Evolutionary conservation across 176 grass and related monocot species (phyloP).

Genomic region (Zoysia pacifica): DNA sequence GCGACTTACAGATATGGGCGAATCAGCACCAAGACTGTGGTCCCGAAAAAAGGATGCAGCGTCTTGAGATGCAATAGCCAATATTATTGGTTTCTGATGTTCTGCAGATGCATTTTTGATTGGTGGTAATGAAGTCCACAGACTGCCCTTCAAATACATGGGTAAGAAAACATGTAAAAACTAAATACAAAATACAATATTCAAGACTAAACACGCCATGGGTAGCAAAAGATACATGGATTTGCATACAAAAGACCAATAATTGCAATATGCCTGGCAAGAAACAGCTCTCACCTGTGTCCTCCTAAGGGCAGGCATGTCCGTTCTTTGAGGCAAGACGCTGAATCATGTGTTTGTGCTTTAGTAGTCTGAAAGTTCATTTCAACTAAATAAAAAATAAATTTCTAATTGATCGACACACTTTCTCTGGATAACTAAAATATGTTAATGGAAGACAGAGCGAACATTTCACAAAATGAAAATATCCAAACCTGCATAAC

Average conservation of each 20-base stretch:
- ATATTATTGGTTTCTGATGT: constrained; percentile 73
- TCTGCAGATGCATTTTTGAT: constrained; percentile 59
- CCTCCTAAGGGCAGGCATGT: constrained; percentile 93
- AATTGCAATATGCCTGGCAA: constrained; percentile 11
- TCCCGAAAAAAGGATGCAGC: constrained; percentile 94
- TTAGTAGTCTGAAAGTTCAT: constrained; percentile 75
- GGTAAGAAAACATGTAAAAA: constrained; percentile 49
- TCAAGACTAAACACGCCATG: neutral
- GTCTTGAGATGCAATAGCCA: constrained; percentile 73
- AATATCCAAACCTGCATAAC: constrained; percentile 87
- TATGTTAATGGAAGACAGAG: constrained; percentile 17
- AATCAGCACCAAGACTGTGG: constrained; percentile 86
- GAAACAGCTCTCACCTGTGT: constrained; percentile 62
- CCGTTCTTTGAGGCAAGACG: constrained; percentile 76
- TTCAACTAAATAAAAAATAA: constrained; percentile 38
- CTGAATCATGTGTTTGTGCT: constrained; percentile 77
- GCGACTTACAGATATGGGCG: constrained; percentile 87
- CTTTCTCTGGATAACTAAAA: constrained; percentile 20
- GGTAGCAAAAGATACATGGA: constrained; percentile 3
- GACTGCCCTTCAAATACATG: constrained; percentile 90
- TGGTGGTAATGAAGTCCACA: constrained; percentile 91
- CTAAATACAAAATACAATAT: constrained; percentile 20
- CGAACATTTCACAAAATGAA: neutral
- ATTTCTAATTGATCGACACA: neutral
- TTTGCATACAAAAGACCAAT: neutral